A percentile compares a stretch with the other conserved stretches of the same genome.
Evolutionary conservation across 306 rosid genomes (phyloP).

Genomic region (Begonia loranthoides): DNA sequence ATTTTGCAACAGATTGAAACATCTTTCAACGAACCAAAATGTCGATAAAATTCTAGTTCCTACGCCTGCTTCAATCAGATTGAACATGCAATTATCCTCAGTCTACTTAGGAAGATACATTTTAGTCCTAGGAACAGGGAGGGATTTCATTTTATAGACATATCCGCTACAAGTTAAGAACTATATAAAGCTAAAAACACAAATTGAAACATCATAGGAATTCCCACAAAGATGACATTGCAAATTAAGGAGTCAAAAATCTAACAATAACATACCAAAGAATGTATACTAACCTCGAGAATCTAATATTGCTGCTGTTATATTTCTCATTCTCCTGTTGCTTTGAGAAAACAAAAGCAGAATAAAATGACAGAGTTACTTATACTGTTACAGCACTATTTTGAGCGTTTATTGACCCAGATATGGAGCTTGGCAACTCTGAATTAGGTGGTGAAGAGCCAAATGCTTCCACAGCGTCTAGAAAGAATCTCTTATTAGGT

Average conservation of each 20-base stretch:
- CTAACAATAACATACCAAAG: too few species aligned
- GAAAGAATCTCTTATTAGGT: slow-evolving; percentile 79
- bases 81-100: too few species aligned
- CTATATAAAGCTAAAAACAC: background rate
- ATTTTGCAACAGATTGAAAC: too few species aligned
- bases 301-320: too few species aligned
- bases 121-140: too few species aligned
- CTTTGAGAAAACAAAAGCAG: background rate
- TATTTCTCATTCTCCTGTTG: background rate
- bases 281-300: too few species aligned
- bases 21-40: too few species aligned
- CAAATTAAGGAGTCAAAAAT: too few species aligned
- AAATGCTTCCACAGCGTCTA: slow-evolving; percentile 68
- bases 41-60: too few species aligned
- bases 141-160: background rate
- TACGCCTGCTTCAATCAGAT: too few species aligned
- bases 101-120: too few species aligned
- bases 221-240: background rate
- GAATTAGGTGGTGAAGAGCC: slow-evolving; percentile 35
- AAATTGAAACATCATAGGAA: background rate
- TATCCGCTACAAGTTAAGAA: background rate
- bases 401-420: slow-evolving; percentile 19
- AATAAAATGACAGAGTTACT: too few species aligned
- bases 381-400: slow-evolving; percentile 2
- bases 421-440: slow-evolving; percentile 20